A percentile compares a stretch with the other conserved stretches of the same genome.
These are phyloP conservation scores for Rosa chinensis DNA, from an alignment of 306 rosid species.

Conservation along the genomic window DNA sequence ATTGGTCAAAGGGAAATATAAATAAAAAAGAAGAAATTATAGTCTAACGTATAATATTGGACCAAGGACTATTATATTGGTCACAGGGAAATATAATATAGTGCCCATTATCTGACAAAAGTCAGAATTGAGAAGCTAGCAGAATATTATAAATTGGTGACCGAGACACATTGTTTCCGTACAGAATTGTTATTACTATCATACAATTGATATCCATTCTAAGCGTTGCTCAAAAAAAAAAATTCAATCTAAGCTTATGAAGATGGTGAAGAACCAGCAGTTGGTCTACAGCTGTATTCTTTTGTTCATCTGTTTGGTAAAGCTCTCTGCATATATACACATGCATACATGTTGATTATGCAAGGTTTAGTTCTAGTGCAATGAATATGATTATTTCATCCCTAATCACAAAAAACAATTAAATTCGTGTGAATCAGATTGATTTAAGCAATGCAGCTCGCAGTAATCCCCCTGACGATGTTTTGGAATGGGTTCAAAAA, in stretches of 20 bases:
- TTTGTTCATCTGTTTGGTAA: not conserved
- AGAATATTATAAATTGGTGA: not conserved
- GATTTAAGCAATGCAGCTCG: not conserved
- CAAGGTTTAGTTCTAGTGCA: not conserved
- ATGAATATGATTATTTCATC: not conserved
- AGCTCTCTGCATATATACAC: not conserved
- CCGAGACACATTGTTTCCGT: not conserved
- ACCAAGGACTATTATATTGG: not conserved
- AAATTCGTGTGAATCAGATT: not conserved
- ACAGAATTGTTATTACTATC: not conserved
- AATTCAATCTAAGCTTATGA: not conserved
- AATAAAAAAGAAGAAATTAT: too few relatives aligned
- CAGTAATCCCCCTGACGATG: not conserved
- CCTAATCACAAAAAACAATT: not conserved
- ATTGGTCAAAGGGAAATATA: too few relatives aligned
- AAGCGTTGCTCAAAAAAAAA: too few relatives aligned
- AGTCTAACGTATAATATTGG: not conserved
- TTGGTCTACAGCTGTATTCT: not conserved
- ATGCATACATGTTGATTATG: not conserved
- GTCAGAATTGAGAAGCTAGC: not conserved
- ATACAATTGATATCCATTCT: not conserved
- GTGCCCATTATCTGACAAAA: not conserved
- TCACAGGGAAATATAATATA: too few relatives aligned
- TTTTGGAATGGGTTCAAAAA: conserved; percentile 62
- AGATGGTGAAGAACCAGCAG: conserved; percentile 8